Evolutionary conservation across 495 filamentous ascomycete genomes (phyloP), one percentile per base, ranked within the genome.

Genomic region (Cercophora newfieldiana): DNA sequence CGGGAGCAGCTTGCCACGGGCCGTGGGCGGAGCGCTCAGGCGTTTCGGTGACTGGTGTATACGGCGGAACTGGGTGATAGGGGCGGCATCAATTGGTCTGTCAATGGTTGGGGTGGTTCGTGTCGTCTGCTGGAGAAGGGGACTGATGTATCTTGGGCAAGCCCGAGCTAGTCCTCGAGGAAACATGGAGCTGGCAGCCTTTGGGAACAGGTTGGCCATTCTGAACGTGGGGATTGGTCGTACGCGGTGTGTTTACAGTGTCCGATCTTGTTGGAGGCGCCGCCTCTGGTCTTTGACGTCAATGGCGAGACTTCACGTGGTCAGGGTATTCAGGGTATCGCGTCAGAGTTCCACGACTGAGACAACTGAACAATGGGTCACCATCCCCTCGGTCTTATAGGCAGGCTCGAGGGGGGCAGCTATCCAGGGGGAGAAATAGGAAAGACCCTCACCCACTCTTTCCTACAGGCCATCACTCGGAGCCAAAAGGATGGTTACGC

Each of bases 1-100:
- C 25, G 90, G 87, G 62, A 94, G 82, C 50, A 77, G 30, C 2
- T 54, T 70, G 66, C 48, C 74, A 30, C 54, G 58, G 29, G 50
- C 22, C 31, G 61, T 7, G n/a, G 44, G 12, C 18, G 26, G 55
- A 26, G 19, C 48, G 10, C 53, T 51, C 26, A 10, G 59, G 4
- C 19, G 53, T 21, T 4, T 53, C 1, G 29, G 53, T 19, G 63
- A 68, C 26, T 69, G 66, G 63, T 67, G 66, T 12, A 73, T 61
- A 25, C 54, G 50, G 10, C 63, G 64, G 2, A 53, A 54, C 31
- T 62, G 18, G 53, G 24, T 10, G 10, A 44, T 8, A 16, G 37
- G 18, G 18, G 10, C 50, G 16, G 50, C 24, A 19, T 8, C 14
- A 19, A 24, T 53, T 2, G 19, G 19, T 22, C 50, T 53, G n/a